Conservation (phyloP, 202 grass and related monocot species). For the Zoysia matrella region DNA sequence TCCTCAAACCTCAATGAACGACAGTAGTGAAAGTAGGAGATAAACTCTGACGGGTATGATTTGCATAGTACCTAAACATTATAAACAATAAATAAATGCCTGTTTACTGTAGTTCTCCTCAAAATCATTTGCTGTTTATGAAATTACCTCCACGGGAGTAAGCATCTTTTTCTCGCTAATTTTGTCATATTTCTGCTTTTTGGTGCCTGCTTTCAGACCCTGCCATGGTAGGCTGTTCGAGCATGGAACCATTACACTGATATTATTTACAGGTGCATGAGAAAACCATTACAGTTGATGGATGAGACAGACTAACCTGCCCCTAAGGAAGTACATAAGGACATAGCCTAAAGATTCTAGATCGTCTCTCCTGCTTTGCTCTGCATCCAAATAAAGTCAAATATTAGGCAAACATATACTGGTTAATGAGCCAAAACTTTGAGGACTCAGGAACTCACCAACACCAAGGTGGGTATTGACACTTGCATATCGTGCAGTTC, state of each 20-base stretch:
- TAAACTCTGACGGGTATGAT: conserved; percentile 84
- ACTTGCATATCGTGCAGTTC: too few relatives aligned
- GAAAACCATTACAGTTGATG: not conserved
- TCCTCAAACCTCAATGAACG: conserved; percentile 95
- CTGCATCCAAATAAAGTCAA: conserved; percentile 69
- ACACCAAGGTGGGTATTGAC: too few relatives aligned
- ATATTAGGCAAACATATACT: not conserved
- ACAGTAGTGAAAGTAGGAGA: conserved; percentile 96
- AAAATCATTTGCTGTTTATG: not conserved
- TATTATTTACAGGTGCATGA: not conserved
- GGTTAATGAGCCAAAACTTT: not conserved
- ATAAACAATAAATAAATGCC: conserved; percentile 7
- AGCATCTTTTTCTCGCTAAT: too few relatives aligned
- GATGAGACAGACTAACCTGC: conserved; percentile 69
- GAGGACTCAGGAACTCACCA: conserved; percentile 55
- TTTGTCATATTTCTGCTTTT: too few relatives aligned
- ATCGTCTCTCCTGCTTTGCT: too few relatives aligned
- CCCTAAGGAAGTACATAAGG: too few relatives aligned
- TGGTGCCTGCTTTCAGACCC: too few relatives aligned
- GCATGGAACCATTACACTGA: conserved; percentile 28
- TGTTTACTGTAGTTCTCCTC: not conserved
- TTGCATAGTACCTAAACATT: conserved; percentile 88
- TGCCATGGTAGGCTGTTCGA: conserved; percentile 75
- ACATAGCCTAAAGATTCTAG: too few relatives aligned
- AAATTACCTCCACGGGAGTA: not conserved